Evolutionary conservation across 2,329 filamentous ascomycete genomes (phyloP).

Genomic region (Ophiostoma tasmaniense): DNA sequence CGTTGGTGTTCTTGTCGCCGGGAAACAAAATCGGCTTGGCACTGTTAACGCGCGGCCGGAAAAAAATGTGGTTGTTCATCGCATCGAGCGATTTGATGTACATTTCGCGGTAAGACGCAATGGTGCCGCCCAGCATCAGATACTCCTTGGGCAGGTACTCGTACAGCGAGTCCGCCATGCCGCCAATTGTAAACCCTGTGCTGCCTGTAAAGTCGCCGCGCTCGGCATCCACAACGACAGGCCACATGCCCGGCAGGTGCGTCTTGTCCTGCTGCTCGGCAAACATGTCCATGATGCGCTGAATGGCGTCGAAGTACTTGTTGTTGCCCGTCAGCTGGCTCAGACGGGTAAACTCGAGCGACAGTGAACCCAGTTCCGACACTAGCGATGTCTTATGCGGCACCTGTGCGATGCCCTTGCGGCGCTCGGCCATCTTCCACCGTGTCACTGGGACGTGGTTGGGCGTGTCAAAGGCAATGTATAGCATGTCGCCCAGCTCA

Average conservation of each 20-base stretch:
- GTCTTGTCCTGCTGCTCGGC: conserved; percentile 46
- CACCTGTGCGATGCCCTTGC: neutral
- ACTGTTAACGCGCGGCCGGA: conserved; percentile 30
- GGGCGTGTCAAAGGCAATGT: conserved; percentile 46
- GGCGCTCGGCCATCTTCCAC: conserved; percentile 34
- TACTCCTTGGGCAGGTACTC: conserved; percentile 59
- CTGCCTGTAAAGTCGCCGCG: conserved; percentile 50
- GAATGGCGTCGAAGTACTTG: conserved; percentile 53
- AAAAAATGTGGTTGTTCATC: conserved; percentile 37
- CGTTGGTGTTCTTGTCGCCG: conserved; percentile 33
- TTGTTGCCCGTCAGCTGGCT: conserved; percentile 53
- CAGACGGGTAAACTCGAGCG: conserved; percentile 54
- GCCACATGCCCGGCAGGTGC: conserved; percentile 54
- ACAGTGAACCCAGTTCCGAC: conserved; percentile 49
- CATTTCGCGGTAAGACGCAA: conserved; percentile 32
- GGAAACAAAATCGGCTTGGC: conserved; percentile 37
- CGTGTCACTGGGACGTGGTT: conserved; percentile 43
- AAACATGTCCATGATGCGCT: conserved; percentile 48
- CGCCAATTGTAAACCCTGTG: conserved; percentile 48
- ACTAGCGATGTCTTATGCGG: conserved; percentile 23
- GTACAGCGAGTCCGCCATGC: conserved; percentile 50
- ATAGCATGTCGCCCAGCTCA: conserved; percentile 47
- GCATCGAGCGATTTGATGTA: conserved; percentile 25
- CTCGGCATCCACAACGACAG: conserved; percentile 42
- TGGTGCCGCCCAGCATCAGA: conserved; percentile 53